Evolutionary conservation across 2,329 filamentous ascomycete genomes (phyloP), one percentile per base, ranked within the genome.

Genomic region (Orbilia ellipsospora): DNA sequence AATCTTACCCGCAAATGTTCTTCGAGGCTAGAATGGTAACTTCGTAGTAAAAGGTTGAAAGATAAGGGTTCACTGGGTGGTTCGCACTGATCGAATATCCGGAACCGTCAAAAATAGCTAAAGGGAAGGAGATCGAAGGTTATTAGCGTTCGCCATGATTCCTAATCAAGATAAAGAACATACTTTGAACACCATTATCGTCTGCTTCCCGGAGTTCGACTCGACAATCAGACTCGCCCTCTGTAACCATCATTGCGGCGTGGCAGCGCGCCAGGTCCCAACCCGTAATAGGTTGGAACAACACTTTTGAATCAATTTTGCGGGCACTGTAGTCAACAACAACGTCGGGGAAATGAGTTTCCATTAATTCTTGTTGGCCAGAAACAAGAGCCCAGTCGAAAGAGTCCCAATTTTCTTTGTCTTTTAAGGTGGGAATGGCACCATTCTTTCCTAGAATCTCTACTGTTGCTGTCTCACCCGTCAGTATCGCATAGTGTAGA

Each of bases 351-450:
- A 45, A 18, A 8, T 45, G 28, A 2, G 42, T 18, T 16, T 28
- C 31, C 51, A 56, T 55, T 3, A 26, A 12, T 12, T 13, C 16
- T 48, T 57, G 51, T 18, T 36, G 20, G 7, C 57, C 57, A 23
- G 7, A 69, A 0, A 56, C 65, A 40, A 54, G 56, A 7, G 57
- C 65, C 15, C 50, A 69, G 36, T 69, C 66, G 4, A 62, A 48
- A 10, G 57, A 48, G 28, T 51, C 52, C 66, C 66, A 69, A 18
- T 48, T 42, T 26, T 65, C 28, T 10, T 20, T 1, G 31, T 55
- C 51, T 13, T 16, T 16, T 16, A 7, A 13, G 7, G 42, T 8
- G 2, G 56, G 66, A 57, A 56, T 40, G 8, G 40, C 15, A 36
- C 56, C 44, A 28, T 10, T 31, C 15, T 40, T 52, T 52, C 15